A percentile compares a stretch with the other conserved stretches of the same genome.
These are phyloP conservation scores for Spathaspora gorwiae DNA, from an alignment of 805 yeast genomes.

Conservation along the genomic window DNA sequence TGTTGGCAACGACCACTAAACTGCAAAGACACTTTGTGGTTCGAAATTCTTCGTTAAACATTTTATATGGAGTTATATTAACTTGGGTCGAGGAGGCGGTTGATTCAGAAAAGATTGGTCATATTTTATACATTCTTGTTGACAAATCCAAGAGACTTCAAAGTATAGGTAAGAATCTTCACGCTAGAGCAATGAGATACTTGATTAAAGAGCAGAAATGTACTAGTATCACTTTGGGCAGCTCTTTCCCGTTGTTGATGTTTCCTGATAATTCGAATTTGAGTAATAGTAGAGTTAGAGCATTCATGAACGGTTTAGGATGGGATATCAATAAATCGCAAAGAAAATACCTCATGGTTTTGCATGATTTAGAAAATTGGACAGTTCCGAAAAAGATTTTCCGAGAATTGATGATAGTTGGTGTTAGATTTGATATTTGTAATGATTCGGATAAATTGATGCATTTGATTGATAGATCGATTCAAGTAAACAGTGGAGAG, in stretches of 20 bases:
- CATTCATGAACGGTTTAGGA: constrained; percentile 37
- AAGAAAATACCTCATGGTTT: constrained; percentile 32
- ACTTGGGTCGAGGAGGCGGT: constrained; percentile 43
- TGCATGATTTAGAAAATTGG: constrained; percentile 44
- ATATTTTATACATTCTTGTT: constrained; percentile 45
- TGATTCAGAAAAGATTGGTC: constrained; percentile 26
- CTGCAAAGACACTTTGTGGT: constrained; percentile 49
- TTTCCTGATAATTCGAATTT: constrained; percentile 22
- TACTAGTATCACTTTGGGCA: constrained; percentile 36
- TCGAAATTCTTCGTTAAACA: constrained; percentile 51
- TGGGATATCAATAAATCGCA: constrained; percentile 27
- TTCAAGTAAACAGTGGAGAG: constrained; percentile 4
- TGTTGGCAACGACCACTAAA: constrained; percentile 24
- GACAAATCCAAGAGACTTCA: constrained; percentile 51
- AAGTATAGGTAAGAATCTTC: constrained; percentile 52
- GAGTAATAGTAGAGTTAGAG: constrained; percentile 19
- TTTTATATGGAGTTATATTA: constrained; percentile 49
- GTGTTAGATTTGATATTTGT: constrained; percentile 55
- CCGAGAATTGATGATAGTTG: constrained; percentile 51
- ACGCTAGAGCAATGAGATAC: constrained; percentile 49
- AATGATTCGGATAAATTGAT: constrained; percentile 38
- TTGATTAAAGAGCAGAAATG: constrained; percentile 42
- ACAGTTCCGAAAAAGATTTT: constrained; percentile 51
- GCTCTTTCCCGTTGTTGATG: constrained; percentile 44
- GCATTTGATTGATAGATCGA: constrained; percentile 29